Evolutionary conservation across 371 early-diverging fungal genomes (phyloP).

Genomic region (Chytridiales sp.): DNA sequence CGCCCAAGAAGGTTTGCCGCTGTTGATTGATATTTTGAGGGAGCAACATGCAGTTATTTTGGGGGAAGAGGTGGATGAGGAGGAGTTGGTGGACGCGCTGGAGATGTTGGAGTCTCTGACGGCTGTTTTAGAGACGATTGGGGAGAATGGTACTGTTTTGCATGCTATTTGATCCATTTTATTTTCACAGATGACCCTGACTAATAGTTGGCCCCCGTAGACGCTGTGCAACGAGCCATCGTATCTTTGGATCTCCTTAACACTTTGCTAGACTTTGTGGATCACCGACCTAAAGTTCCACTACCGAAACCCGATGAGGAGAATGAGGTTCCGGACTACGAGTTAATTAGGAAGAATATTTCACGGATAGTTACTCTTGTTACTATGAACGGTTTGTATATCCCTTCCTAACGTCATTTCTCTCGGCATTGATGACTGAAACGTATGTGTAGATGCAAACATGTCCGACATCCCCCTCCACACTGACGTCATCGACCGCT

Average conservation of each 20-base stretch:
- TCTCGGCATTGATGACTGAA: background rate
- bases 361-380: slow-evolving; percentile 44
- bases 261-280: slow-evolving; percentile 47
- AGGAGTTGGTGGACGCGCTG: slow-evolving; percentile 27
- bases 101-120: slow-evolving; percentile 46
- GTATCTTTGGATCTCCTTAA: slow-evolving; percentile 33
- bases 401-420: background rate
- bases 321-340: slow-evolving; percentile 20
- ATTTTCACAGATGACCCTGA: too few relatives aligned
- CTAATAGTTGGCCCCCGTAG: slow-evolving; percentile 22
- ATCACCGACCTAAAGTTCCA: slow-evolving; percentile 30
- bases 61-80: slow-evolving; percentile 4
- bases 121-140: slow-evolving; percentile 42
- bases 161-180: too few relatives aligned
- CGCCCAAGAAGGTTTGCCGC: slow-evolving; percentile 21
- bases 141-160: slow-evolving; percentile 48
- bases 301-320: slow-evolving; percentile 21
- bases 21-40: slow-evolving; percentile 25
- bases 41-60: slow-evolving; percentile 30
- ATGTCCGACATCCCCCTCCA: slow-evolving; percentile 44
- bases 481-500: slow-evolving; percentile 32
- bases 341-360: slow-evolving; percentile 39
- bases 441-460: slow-evolving; percentile 39
- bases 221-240: slow-evolving; percentile 38
- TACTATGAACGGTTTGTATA: slow-evolving; percentile 46